A percentile compares a stretch with the other conserved stretches of the same genome.
Conservation (phyloP, 768 basidiomycete genomes). For the Serpula lacrymans region DNA sequence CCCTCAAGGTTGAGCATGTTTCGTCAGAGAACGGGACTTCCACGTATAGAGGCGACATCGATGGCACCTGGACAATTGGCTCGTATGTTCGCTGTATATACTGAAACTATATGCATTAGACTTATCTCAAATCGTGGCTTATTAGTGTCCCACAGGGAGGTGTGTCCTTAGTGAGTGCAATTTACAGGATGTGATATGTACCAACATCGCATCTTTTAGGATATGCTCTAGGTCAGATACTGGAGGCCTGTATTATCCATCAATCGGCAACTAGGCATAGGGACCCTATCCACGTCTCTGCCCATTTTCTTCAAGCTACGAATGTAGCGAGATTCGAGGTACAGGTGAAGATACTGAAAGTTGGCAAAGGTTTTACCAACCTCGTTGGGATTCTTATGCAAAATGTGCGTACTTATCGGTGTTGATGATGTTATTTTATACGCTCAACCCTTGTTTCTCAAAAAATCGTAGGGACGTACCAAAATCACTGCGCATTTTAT, state of each 20-base stretch:
- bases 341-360: constrained; percentile 43
- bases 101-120: constrained; percentile 7
- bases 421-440: constrained; percentile 1
- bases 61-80: constrained; percentile 43
- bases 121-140: neutral
- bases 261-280: constrained; percentile 46
- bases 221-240: constrained; percentile 51
- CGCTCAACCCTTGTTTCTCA: neutral
- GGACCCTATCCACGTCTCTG: constrained; percentile 59
- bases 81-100: constrained; percentile 32
- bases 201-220: constrained; percentile 32
- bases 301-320: constrained; percentile 53
- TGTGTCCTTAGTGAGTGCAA: constrained; percentile 12
- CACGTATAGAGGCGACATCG: constrained; percentile 32
- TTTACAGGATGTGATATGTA: neutral
- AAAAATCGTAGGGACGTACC: constrained; percentile 35
- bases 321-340: constrained; percentile 42
- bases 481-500: constrained; percentile 53
- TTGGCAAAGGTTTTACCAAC: constrained; percentile 53
- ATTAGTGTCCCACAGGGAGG: constrained; percentile 55
- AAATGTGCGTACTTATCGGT: constrained; percentile 42
- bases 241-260: constrained; percentile 52
- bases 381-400: constrained; percentile 59
- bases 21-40: constrained; percentile 19
- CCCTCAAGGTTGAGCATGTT: constrained; percentile 18